Evolutionary conservation across 2,329 filamentous ascomycete species (phyloP).

Genomic region (Fusarium acutatum): DNA sequence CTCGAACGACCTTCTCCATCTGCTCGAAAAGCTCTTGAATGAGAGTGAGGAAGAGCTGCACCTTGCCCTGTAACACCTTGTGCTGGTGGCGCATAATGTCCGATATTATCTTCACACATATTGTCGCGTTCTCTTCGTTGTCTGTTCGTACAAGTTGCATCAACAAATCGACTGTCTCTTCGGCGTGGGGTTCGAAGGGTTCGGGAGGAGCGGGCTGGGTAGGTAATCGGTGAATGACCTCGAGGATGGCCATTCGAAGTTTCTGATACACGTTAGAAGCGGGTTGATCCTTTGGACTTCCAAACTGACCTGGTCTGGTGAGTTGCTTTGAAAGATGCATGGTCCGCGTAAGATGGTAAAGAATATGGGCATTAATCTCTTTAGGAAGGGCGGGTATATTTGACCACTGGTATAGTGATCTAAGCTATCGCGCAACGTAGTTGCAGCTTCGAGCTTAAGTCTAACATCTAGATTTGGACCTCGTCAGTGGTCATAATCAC

Average conservation of each 20-base stretch:
- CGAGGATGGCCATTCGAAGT: slow-evolving; percentile 90
- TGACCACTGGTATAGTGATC: slow-evolving; percentile 84
- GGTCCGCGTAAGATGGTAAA: slow-evolving; percentile 83
- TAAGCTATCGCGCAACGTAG: slow-evolving; percentile 88
- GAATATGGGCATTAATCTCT: slow-evolving; percentile 90
- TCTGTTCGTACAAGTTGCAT: slow-evolving; percentile 89
- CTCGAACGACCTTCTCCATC: slow-evolving; percentile 92
- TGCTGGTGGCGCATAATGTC: slow-evolving; percentile 94
- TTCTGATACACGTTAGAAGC: slow-evolving; percentile 61
- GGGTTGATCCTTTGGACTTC: neutral
- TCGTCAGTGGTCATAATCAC: slow-evolving; percentile 3
- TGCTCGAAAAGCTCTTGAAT: slow-evolving; percentile 97
- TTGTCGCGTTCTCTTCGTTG: slow-evolving; percentile 98
- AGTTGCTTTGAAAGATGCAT: slow-evolving; percentile 91
- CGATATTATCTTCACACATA: slow-evolving; percentile 98
- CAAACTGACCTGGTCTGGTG: slow-evolving; percentile 79
- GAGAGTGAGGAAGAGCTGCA: slow-evolving; percentile 88
- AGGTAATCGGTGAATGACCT: slow-evolving; percentile 88
- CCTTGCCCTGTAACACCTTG: slow-evolving; percentile 79
- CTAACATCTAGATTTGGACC: slow-evolving; percentile 71
- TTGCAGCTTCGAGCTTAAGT: slow-evolving; percentile 82
- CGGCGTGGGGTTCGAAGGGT: slow-evolving; percentile 86
- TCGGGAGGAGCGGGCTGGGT: slow-evolving; percentile 77
- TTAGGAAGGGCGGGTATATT: slow-evolving; percentile 82
- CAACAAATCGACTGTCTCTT: slow-evolving; percentile 87